Conservation (phyloP, 2,329 filamentous ascomycete species). For the Penicillium sp. region DNA sequence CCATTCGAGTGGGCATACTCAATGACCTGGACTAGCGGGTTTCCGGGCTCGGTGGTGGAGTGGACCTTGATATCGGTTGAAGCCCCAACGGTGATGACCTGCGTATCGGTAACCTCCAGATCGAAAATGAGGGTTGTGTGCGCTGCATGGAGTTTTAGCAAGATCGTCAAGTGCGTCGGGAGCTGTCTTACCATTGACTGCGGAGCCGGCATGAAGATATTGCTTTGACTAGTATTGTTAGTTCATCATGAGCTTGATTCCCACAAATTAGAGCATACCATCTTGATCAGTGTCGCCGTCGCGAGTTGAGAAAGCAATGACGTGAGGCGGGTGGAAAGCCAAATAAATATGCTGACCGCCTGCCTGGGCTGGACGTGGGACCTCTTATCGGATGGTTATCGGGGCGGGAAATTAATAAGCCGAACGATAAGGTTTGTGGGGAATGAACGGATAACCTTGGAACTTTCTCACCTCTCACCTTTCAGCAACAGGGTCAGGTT, state of each 20-base stretch:
- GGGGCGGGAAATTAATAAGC: no score
- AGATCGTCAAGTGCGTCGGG: slow-evolving; percentile 13
- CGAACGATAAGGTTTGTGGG: no score
- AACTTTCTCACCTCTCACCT: no score
- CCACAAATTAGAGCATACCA: slow-evolving; percentile 9
- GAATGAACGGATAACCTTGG: no score
- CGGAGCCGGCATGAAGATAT: slow-evolving; percentile 89
- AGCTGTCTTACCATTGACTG: slow-evolving; percentile 71
- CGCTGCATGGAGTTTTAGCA: slow-evolving; percentile 53
- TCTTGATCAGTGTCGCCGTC: neutral
- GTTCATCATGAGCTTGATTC: slow-evolving; percentile 2
- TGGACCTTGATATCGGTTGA: slow-evolving; percentile 80
- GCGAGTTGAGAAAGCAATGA: neutral
- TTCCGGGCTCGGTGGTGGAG: slow-evolving; percentile 69
- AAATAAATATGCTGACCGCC: no score
- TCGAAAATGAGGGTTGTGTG: slow-evolving; percentile 85
- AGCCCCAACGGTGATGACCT: slow-evolving; percentile 81
- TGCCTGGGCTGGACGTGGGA: no score
- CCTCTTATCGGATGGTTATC: no score
- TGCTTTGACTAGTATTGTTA: slow-evolving; percentile 80
- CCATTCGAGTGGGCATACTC: slow-evolving; percentile 80
- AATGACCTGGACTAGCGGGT: slow-evolving; percentile 78
- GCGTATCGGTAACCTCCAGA: slow-evolving; percentile 71
- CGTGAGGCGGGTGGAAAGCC: no score
- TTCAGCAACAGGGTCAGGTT: no score